Base-by-base conservation (phyloP, 306 rosid species). In the Hippophae gyantsensis region DNA sequence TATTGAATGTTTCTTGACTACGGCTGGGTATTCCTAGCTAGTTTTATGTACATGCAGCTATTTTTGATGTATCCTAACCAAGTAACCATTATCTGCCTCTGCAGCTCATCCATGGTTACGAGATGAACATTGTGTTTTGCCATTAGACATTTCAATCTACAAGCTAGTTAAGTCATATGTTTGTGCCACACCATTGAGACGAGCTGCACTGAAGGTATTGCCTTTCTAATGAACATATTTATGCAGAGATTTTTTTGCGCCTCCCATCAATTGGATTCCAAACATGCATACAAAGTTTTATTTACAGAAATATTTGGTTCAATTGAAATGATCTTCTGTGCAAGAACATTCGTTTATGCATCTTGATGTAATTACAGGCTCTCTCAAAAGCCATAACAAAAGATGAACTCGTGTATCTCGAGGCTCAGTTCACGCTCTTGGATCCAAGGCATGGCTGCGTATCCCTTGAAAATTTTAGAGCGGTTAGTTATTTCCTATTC, bases 101-200 rank as follows among this genome's bases (percentile, higher is more conserved):
- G 38, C 87, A 92, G 98, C 86, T 65, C 98, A 92, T 74, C 93
- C 95, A 32, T 92, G 98, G 98, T 74, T 92, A 78, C 81, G 87
- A 58, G 82, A 92, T 69, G 92, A 83, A 67, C 64, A 64, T 7
- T 67, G 27, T 64, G 72, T 58, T 13, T 72, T 92, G 65, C 96
- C 98, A 57, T 80, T 92, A 56, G 98, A 92, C 78, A 79, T 85
- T 53, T 68, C 75, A 61, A 81, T 92, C 71, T 92, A 77, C 89
- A 87, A 83, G 81, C 68, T 80, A 67, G 89, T 92, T 58, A 92
- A 85, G 71, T 67, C 85, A 46, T 92, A 85, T 63, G 70, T 87
- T 57, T 74, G 89, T 56, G 84, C 86, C 54, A 79, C 89, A 10
- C 93, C 98, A 52, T 76, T 92, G 78, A 92, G 75, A 78, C 93